Conservation (phyloP, 2,329 filamentous ascomycete species). For the Microdochium nivale region DNA sequence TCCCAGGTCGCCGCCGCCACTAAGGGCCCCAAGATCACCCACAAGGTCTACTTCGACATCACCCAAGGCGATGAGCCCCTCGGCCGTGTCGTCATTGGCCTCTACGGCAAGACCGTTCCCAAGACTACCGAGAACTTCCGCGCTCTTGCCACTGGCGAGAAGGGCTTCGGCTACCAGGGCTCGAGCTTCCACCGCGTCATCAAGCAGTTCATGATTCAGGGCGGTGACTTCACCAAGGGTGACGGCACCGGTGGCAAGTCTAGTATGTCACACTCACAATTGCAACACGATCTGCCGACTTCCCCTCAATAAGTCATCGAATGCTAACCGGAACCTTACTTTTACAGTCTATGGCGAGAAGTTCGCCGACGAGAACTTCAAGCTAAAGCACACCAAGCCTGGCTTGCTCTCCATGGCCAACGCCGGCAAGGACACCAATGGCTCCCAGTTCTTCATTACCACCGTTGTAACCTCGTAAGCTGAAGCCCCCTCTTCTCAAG, state of each 20-base stretch:
- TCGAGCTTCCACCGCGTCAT: constrained; percentile 86
- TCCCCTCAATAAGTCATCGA: not conserved
- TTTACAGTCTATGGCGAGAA: constrained; percentile 68
- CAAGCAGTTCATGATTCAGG: constrained; percentile 88
- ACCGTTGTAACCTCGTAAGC: constrained; percentile 67
- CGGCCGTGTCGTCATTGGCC: constrained; percentile 70
- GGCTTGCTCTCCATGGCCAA: constrained; percentile 82
- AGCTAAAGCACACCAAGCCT: constrained; percentile 84
- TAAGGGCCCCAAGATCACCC: constrained; percentile 90
- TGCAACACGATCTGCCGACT: not conserved
- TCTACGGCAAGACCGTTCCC: constrained; percentile 82
- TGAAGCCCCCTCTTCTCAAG: not conserved
- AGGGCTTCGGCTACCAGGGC: constrained; percentile 76
- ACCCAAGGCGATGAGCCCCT: constrained; percentile 64
- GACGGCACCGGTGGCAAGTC: constrained; percentile 82
- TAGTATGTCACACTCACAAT: constrained; percentile 40
- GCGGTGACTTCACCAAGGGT: constrained; percentile 77
- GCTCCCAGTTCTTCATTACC: constrained; percentile 88
- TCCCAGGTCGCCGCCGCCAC: constrained; percentile 63
- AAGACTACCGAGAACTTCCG: constrained; percentile 69
- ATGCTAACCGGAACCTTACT: not conserved
- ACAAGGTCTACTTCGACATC: constrained; percentile 90
- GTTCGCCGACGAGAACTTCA: constrained; percentile 90
- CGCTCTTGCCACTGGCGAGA: constrained; percentile 75
- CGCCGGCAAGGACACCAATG: constrained; percentile 77